These are phyloP conservation scores for Debaryomyces sp. DNA, from an alignment of 1,139 yeast genomes.

Conservation along the genomic window DNA sequence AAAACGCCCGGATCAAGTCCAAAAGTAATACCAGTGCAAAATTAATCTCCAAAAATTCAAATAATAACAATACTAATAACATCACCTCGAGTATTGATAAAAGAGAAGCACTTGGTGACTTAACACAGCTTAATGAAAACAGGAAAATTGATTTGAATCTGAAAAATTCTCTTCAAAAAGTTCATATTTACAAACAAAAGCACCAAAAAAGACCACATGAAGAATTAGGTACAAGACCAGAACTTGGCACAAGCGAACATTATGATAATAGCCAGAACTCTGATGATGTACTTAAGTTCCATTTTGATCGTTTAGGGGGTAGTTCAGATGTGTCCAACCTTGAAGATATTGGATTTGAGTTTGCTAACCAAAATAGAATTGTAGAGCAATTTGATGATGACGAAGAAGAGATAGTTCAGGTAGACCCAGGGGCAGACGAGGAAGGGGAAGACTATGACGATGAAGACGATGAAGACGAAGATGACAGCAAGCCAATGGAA, in stretches of 20 bases:
- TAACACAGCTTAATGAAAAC: constrained; percentile 24
- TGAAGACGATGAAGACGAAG: constrained; percentile 31
- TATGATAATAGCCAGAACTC: constrained; percentile 4
- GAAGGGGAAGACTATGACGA: constrained; percentile 27
- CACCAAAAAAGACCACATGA: constrained; percentile 13
- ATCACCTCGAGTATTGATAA: constrained; percentile 4
- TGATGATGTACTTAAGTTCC: constrained; percentile 5
- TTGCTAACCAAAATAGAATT: constrained; percentile 1
- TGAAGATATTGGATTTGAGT: constrained; percentile 4
- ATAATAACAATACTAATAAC: background rate
- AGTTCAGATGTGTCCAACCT: constrained; percentile 7
- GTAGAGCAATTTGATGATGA: constrained; percentile 6
- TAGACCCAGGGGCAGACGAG: constrained; percentile 9
- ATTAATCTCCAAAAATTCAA: constrained; percentile 2
- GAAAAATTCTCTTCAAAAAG: constrained; percentile 17
- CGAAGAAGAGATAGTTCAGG: background rate
- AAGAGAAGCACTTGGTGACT: constrained; percentile 36
- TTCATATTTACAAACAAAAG: constrained; percentile 24
- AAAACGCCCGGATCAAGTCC: constrained; percentile 11
- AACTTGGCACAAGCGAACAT: background rate
- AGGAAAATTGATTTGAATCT: constrained; percentile 9
- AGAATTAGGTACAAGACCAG: constrained; percentile 2
- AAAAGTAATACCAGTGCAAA: constrained; percentile 8
- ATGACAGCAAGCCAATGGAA: constrained; percentile 47
- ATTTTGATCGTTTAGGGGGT: constrained; percentile 7